Evolutionary conservation across 208 protist species (phyloP), one percentile per base, ranked within the genome.

Genomic region (Angomonas desouzai): DNA sequence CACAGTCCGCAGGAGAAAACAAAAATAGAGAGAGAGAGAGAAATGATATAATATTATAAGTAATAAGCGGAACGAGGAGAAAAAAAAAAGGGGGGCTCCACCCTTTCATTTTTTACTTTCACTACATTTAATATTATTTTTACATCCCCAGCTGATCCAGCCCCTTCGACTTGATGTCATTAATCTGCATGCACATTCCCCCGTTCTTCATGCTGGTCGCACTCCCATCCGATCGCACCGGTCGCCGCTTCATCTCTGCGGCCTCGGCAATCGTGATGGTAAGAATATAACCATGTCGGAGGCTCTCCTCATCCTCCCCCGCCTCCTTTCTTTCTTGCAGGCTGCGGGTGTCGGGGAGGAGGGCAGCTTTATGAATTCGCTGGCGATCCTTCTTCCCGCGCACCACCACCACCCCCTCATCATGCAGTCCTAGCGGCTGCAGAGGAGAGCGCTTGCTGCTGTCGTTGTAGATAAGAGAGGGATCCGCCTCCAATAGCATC

Each of bases 161-260:
- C 0, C 83, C 80, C 28, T 77, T 74, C 25, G 62, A 49, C 55
- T 91, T 92, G 53, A 95, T 95, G 68, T 95, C 83, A 29, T 78
- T 77, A 36, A 95, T 83, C 67, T 95, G 84, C 89, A 95, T 93
- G 49, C 80, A 92, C 55, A 95, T 77, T 18, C 69, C 84, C n/a
- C 89, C 89, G n/a, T 72, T 58, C 70, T 88, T 61, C 13, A 94
- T 10, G 58, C 73, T 79, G 1, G 59, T 47, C 0, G 89, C 77
- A 11, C 67, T 58, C 10, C 53, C 53, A 58, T 95, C 89, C 0
- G 89, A 95, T 1, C 62, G 56, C 48, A 95, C 20, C 2, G 83
- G 85, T 16, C 60, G 67, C 36, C 63, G 62, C n/a, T 58, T 28
- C 28, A 91, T 85, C 22, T 55, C 70, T 40, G n/a, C 68, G 51